Evolutionary conservation across 2,329 filamentous ascomycete species (phyloP), one percentile per base, ranked within the genome.

Genomic region (Zymoseptoria passerinii): DNA sequence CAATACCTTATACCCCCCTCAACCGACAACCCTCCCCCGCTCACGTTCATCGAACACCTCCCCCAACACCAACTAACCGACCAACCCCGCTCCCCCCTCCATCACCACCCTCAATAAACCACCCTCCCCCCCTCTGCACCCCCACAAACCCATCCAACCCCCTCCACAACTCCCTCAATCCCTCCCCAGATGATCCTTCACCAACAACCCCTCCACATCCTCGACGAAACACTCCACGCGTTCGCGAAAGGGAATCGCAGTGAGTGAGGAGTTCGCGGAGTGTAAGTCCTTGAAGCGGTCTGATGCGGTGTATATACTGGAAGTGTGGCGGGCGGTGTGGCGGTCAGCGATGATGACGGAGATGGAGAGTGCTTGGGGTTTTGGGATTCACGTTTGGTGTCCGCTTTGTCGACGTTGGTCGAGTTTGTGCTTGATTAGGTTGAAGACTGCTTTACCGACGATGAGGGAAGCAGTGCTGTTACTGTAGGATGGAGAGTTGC

Each of bases 401-500:
- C 35, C 35, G 16, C 5, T n/a, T 5, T n/a, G 35, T 44, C 35
- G 10, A 16, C 35, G 35, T 4, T 44, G 35, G 13, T 44, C 35
- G 10, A 44, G 35, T 4, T 13, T 44, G 9, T 16, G 13, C 4
- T 13, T 44, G 35, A 13, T 13, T 5, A n/a, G 4, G 0, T 44
- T 44, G 13, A 44, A n/a, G 10, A 44, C 7, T n/a, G 6, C 13
- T 44, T 44, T 44, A 13, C 10, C 35, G 35, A 44, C 4, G 1
- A 44, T 4, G 6, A 16, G 7, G 16, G 13, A 6, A 16, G 10
- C 13, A 44, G 35, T 16, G 35, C n/a, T 44, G 35, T 16, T 2
- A n/a, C 13, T 4, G 35, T 13, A 4, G 1, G 16, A 1, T 13
- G 16, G n/a, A 0, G 35, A n/a, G 6, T 10, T 4, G 0, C 10